phyloP scores from a whole-genome alignment of 352 stramenopile genomes.

The Thraustotheca clavata region DNA sequence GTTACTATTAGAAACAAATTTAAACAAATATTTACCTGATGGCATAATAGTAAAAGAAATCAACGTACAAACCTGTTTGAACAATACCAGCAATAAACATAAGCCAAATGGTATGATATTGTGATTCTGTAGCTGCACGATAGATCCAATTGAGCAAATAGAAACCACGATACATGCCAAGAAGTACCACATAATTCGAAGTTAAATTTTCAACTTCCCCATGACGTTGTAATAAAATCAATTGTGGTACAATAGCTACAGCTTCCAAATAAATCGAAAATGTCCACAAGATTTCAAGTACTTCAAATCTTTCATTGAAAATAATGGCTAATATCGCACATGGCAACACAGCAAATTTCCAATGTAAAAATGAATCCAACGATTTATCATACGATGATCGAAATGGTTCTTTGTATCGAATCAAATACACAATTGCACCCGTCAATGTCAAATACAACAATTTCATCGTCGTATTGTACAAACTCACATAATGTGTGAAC shows the following conservation, averaged over 20 bases:
- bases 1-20: constrained; percentile 10
- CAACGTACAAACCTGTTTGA: constrained; percentile 98
- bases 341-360: constrained; percentile 95
- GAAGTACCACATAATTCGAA: constrained; percentile 98
- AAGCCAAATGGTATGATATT: constrained; percentile 97
- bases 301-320: constrained; percentile 89
- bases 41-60: constrained; percentile 99
- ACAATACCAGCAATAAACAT: constrained; percentile 98
- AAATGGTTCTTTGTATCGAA: constrained; percentile 94
- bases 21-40: constrained; percentile 50
- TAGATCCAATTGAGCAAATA: constrained; percentile 99
- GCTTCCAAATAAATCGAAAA: constrained; percentile 99
- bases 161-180: constrained; percentile 95
- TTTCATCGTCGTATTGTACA: constrained; percentile 99
- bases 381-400: constrained; percentile 97
- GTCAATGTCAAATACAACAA: constrained; percentile 96
- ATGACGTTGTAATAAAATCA: constrained; percentile 98
- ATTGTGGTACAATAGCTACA: constrained; percentile 97
- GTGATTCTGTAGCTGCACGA: constrained; percentile 90
- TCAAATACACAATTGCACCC: constrained; percentile 97
- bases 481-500: constrained; percentile 90
- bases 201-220: constrained; percentile 98
- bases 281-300: constrained; percentile 95
- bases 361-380: constrained; percentile 98
- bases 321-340: constrained; percentile 94